Evolutionary conservation across 208 protist genomes (phyloP).

Genomic region (Trypanosoma congolense): DNA sequence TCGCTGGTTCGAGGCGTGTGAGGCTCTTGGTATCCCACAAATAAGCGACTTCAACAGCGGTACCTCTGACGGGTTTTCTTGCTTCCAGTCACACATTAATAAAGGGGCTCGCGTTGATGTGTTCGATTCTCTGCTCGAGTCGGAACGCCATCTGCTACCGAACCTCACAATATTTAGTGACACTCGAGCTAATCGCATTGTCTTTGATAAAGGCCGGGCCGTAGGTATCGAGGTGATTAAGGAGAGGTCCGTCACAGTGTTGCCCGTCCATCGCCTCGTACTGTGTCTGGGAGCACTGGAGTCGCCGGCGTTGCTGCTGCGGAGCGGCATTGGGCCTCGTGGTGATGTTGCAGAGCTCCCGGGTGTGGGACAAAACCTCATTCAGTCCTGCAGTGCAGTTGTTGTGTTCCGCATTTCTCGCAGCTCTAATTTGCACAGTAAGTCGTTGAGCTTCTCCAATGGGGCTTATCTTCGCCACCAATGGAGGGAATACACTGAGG

Average conservation of each 20-base stretch:
- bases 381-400: slow-evolving; percentile 37
- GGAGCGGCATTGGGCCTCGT: slow-evolving; percentile 44
- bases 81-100: slow-evolving; percentile 48
- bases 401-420: slow-evolving; percentile 43
- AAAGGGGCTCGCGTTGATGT: slow-evolving; percentile 39
- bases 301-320: slow-evolving; percentile 50
- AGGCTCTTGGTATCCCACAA: slow-evolving; percentile 49
- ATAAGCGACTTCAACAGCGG: slow-evolving; percentile 55
- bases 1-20: slow-evolving; percentile 79
- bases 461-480: slow-evolving; percentile 42
- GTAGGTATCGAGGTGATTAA: slow-evolving; percentile 21
- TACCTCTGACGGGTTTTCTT: slow-evolving; percentile 42
- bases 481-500: slow-evolving; percentile 73
- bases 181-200: slow-evolving; percentile 27
- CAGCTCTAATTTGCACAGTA: slow-evolving; percentile 35
- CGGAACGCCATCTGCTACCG: slow-evolving; percentile 20
- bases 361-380: slow-evolving; percentile 57
- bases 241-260: background rate
- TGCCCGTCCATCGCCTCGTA: slow-evolving; percentile 28
- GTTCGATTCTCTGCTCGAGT: slow-evolving; percentile 43
- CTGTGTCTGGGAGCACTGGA: slow-evolving; percentile 50
- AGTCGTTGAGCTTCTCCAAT: slow-evolving; percentile 62
- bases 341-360: slow-evolving; percentile 38
- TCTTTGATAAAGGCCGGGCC: slow-evolving; percentile 23
- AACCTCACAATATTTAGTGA: slow-evolving; percentile 35